Conservation (phyloP, 2,329 filamentous ascomycete genomes). For the Fusarium equiseti region DNA sequence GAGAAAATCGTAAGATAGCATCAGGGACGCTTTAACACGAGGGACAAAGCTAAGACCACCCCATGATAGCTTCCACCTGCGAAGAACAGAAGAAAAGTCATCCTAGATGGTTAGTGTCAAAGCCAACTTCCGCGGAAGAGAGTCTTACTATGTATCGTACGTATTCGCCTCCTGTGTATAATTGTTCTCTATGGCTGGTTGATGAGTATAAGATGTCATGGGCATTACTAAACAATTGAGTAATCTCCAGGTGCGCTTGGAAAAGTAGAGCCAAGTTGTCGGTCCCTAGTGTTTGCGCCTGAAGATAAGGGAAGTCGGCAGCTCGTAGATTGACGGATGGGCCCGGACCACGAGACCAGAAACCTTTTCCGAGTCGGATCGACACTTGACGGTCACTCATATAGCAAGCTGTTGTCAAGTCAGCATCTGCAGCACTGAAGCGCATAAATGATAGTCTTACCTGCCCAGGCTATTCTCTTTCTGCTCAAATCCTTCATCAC, state of each 20-base stretch:
- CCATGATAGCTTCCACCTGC: constrained; percentile 79
- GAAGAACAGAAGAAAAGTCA: constrained; percentile 76
- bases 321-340: constrained; percentile 73
- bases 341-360: constrained; percentile 79
- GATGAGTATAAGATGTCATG: constrained; percentile 81
- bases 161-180: constrained; percentile 78
- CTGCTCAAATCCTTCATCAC: constrained; percentile 71
- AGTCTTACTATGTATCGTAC: constrained; percentile 72
- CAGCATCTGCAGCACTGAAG: background rate
- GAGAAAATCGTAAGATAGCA: constrained; percentile 79
- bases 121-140: accelerated
- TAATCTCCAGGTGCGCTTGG: constrained; percentile 77
- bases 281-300: constrained; percentile 67
- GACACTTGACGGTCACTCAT: constrained; percentile 76
- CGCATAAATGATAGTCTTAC: constrained; percentile 42
- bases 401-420: constrained; percentile 63
- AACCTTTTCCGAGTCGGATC: constrained; percentile 77
- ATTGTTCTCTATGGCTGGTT: constrained; percentile 75
- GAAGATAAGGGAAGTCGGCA: constrained; percentile 75
- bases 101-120: constrained; percentile 55
- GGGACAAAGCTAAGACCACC: constrained; percentile 73
- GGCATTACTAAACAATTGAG: constrained; percentile 78
- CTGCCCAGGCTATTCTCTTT: constrained; percentile 76
- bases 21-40: constrained; percentile 73
- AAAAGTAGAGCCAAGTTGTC: constrained; percentile 78